Conservation (phyloP, 163 green algal genomes). For the Volvox carteri region DNA sequence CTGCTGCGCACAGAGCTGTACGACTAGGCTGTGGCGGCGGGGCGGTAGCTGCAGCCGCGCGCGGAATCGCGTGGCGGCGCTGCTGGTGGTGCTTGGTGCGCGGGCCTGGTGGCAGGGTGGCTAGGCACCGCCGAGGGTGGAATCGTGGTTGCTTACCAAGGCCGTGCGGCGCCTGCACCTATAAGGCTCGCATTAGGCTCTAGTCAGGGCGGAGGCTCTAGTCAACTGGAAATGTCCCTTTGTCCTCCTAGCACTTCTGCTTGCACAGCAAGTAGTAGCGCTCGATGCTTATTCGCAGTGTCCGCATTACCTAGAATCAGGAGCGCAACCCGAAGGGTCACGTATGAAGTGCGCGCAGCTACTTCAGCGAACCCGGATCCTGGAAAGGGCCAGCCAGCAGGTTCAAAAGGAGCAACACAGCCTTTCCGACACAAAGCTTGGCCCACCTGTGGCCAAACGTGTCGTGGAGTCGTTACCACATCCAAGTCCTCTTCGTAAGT, state of each 20-base stretch:
- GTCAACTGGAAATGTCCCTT: not conserved
- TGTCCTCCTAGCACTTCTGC: not conserved
- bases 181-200: no score
- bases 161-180: no score
- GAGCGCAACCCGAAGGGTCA: not conserved
- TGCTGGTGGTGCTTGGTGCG: no score
- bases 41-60: no score
- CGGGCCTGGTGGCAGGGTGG: no score
- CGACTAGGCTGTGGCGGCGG: no score
- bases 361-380: not conserved
- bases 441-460: constrained; percentile 36
- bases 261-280: constrained; percentile 7
- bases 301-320: not conserved
- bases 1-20: no score
- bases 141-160: no score
- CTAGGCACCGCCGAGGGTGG: no score
- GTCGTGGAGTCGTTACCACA: constrained; percentile 68
- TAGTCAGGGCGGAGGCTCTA: not conserved
- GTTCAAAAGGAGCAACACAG: not conserved
- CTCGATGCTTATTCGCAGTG: not conserved
- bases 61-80: no score
- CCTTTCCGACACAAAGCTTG: not conserved
- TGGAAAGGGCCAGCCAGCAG: not conserved
- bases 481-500: constrained; percentile 62
- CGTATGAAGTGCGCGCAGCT: not conserved